Conservation (phyloP, 768 basidiomycete genomes). For the Boletales sp. region DNA sequence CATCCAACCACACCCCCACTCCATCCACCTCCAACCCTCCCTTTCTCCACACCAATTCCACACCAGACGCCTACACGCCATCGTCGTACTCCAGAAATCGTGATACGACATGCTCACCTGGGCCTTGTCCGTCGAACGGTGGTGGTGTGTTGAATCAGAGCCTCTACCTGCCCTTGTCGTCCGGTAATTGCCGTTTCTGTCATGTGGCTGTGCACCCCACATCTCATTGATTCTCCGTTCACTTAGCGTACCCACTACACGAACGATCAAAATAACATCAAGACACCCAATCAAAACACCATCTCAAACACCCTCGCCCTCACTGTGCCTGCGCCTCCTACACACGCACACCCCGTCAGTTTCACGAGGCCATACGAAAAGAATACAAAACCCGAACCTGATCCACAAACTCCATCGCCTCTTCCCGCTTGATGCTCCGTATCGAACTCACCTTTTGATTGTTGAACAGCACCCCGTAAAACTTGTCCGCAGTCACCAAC, state of each 20-base stretch:
- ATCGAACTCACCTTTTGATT: slow-evolving; percentile 94
- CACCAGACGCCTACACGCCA: neutral
- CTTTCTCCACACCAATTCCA: neutral
- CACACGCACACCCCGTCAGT: neutral
- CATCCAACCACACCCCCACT: slow-evolving; percentile 17
- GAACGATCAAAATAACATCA: slow-evolving; percentile 17
- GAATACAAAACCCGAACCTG: slow-evolving; percentile 44
- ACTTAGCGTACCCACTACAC: too few relatives aligned
- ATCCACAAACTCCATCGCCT: slow-evolving; percentile 94
- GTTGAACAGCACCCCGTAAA: slow-evolving; percentile 96
- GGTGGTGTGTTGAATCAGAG: neutral
- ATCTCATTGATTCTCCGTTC: too few relatives aligned
- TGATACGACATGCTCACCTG: slow-evolving; percentile 17
- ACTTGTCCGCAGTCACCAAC: slow-evolving; percentile 92
- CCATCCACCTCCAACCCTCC: slow-evolving; percentile 19
- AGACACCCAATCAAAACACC: neutral
- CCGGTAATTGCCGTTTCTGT: slow-evolving; percentile 23
- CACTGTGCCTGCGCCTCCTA: slow-evolving; percentile 50
- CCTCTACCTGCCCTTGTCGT: neutral
- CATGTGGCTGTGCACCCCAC: slow-evolving; percentile 21
- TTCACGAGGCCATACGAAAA: neutral
- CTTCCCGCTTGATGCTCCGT: slow-evolving; percentile 79
- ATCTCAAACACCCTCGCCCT: neutral
- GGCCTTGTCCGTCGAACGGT: slow-evolving; percentile 24
- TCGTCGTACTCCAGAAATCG: neutral